phyloP scores from a whole-genome alignment of 129 eudicot genomes.

The Chrysanthemum seticuspe region DNA sequence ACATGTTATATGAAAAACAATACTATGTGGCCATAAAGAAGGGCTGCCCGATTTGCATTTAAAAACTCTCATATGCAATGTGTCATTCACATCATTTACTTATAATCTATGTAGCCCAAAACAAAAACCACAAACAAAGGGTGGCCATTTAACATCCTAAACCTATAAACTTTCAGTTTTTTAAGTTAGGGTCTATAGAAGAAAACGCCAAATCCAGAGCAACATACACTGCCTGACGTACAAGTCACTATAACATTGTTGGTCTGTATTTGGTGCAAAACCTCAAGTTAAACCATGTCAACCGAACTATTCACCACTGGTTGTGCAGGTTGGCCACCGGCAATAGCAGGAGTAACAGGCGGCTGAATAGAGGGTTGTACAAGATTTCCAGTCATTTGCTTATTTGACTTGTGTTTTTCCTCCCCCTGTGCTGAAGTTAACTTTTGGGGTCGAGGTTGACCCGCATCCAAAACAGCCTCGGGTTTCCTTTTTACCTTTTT shows the following conservation, averaged over 20 bases:
- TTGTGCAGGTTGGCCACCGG: conserved; percentile 14
- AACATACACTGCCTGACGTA: conserved; percentile 12
- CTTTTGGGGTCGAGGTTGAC: conserved; percentile 43
- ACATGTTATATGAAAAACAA: neutral
- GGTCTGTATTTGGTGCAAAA: conserved; percentile 20
- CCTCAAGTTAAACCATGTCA: conserved; percentile 22
- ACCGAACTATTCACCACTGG: conserved; percentile 20
- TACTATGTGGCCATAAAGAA: neutral
- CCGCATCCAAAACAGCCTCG: conserved; percentile 39
- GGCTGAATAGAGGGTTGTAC: conserved; percentile 34
- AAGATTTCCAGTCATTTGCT: conserved; percentile 33
- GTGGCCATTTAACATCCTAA: conserved; percentile 19
- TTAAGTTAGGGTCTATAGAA: conserved; percentile 3
- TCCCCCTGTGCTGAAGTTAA: conserved; percentile 32
- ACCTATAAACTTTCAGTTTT: conserved; percentile 29
- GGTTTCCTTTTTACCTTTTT: conserved; percentile 71
- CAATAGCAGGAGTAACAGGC: neutral
- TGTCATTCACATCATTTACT: conserved; percentile 1
- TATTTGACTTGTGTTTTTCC: conserved; percentile 34
- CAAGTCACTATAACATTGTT: conserved; percentile 18
- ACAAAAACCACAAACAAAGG: conserved; percentile 21
- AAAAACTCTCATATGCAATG: conserved; percentile 17
- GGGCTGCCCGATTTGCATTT: conserved; percentile 4
- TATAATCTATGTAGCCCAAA: conserved; percentile 15
- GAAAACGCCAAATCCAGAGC: conserved; percentile 27